Evolutionary conservation across 352 stramenopile species (phyloP).

Genomic region (Pythium periplocum): DNA sequence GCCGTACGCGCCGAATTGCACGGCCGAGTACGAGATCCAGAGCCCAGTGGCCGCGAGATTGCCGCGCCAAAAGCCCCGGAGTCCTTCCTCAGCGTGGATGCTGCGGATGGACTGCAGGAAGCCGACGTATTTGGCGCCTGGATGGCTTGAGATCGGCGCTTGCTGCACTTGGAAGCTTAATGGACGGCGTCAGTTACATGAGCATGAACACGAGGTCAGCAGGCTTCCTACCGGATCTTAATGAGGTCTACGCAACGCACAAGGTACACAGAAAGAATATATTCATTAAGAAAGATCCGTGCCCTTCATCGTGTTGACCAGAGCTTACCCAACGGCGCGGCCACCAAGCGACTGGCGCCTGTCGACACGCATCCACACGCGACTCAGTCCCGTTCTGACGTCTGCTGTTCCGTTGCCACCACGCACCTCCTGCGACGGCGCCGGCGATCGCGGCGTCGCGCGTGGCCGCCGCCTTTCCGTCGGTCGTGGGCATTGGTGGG

Average conservation of each 20-base stretch:
- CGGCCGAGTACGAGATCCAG: constrained; percentile 77
- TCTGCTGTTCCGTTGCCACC: too few relatives aligned
- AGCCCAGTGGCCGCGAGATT: constrained; percentile 73
- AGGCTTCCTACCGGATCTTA: constrained; percentile 50
- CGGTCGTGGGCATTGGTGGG: constrained; percentile 5
- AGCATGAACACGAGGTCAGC: background rate
- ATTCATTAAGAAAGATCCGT: constrained; percentile 6
- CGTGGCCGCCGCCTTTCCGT: constrained; percentile 20
- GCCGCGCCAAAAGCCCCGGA: constrained; percentile 78
- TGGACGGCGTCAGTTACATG: background rate
- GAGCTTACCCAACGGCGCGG: constrained; percentile 56
- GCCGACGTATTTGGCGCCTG: constrained; percentile 40
- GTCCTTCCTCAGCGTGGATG: constrained; percentile 76
- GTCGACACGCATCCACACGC: constrained; percentile 25
- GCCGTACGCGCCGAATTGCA: constrained; percentile 75
- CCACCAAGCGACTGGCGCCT: constrained; percentile 54
- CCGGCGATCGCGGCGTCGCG: constrained; percentile 49
- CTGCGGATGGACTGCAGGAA: constrained; percentile 51
- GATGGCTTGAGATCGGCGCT: constrained; percentile 27
- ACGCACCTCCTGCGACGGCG: constrained; percentile 50
- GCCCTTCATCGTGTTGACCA: background rate
- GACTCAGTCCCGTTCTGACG: too few relatives aligned
- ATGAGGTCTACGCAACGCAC: constrained; percentile 37
- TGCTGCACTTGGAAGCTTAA: constrained; percentile 72
- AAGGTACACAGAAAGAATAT: background rate